Evolutionary conservation across 352 stramenopile genomes (phyloP), one percentile per base, ranked within the genome.

Genomic region (Globisporangium cystogenes): DNA sequence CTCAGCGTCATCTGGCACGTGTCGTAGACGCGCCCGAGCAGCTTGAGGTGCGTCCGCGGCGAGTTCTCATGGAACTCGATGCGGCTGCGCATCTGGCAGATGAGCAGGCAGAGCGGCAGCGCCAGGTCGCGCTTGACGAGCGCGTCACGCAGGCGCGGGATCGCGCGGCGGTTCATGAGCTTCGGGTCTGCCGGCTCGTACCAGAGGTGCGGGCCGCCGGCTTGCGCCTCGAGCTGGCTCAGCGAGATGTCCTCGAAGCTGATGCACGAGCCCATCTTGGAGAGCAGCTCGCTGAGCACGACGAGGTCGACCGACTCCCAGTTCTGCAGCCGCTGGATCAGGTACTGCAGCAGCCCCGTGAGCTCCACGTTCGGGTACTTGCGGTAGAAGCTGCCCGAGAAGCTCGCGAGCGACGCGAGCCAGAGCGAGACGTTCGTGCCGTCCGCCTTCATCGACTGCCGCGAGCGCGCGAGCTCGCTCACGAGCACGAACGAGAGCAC

Each of bases 381-480:
- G 54, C 92, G 90, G 63, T 97, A 98, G 46, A 98, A 98, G 55
- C 84, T 96, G 11, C 95, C 95, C 1, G 80, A 90, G 62, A 98
- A 98, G 51, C 85, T 93, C 33, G 96, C 92, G 3, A 98, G 75
- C 11, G 92, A 98, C 40, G 92, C 71, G 3, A 98, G 64, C 92
- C 93, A 98, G 27, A 97, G 78, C 29, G 92, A 96, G 31, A 97
- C 89, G 49, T 98, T 95, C 2, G 96, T 93, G 23, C 84, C 84
- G 42, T 95, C 84, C 14, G 78, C 60, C 53, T 95, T 95, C 74
- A 95, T 90, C 7, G 82, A 90, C 60, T 90, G 72, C 16, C 84
- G 73, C 21, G 80, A 85, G 58, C 87, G 93, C 36, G 86, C 83
- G 0, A 98, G 65, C 63, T 96, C 87, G 53, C 78, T 85, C 8